Conservation (phyloP, 805 yeast genomes). For the Candida gorgasii region DNA sequence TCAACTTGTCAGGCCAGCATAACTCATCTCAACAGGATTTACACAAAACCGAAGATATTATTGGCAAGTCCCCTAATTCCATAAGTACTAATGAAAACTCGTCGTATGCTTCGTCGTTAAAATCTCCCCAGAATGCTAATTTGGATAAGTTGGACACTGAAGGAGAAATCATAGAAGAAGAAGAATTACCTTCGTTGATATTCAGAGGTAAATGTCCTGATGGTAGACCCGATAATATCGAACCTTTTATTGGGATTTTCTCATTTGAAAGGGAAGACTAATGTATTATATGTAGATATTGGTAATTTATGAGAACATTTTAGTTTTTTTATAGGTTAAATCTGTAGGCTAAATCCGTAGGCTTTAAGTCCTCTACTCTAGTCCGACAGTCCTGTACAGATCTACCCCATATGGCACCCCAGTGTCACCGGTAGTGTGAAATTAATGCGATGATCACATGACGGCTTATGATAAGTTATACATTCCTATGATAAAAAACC, state of each 20-base stretch:
- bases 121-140: slow-evolving; percentile 11
- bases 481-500: background rate
- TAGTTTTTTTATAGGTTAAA: background rate
- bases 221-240: slow-evolving; percentile 51
- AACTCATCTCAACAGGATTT: slow-evolving; percentile 1
- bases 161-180: slow-evolving; percentile 31
- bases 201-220: slow-evolving; percentile 54
- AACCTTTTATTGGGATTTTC: slow-evolving; percentile 57
- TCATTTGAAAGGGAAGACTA: slow-evolving; percentile 48
- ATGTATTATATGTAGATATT: slow-evolving; percentile 1
- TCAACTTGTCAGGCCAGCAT: background rate
- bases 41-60: slow-evolving; percentile 2
- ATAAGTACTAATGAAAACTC: slow-evolving; percentile 16
- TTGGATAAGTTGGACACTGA: slow-evolving; percentile 18
- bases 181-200: slow-evolving; percentile 47
- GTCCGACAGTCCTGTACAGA: too few relatives aligned
- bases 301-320: background rate
- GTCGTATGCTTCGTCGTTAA: slow-evolving; percentile 16
- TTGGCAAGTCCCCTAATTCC: slow-evolving; percentile 14
- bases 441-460: background rate
- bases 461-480: background rate
- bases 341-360: background rate
- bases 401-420: too few relatives aligned
- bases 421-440: too few relatives aligned
- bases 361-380: too few relatives aligned